Conservation (phyloP, 208 protist species). For the Tritrichomonas musculus region DNA sequence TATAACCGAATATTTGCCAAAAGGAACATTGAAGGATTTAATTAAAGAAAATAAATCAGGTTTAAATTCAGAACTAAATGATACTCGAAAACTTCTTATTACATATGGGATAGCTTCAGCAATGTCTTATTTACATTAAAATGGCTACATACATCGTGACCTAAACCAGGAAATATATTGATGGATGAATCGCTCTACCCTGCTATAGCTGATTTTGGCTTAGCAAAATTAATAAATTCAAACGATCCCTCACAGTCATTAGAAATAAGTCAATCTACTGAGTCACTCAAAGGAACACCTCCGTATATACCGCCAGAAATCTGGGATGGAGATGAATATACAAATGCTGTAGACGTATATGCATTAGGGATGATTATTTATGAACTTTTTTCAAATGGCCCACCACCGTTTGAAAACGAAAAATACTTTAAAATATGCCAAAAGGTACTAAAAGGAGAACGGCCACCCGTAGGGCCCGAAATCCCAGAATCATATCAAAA, state of each 20-base stretch:
- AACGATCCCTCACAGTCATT: not conserved
- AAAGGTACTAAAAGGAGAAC: not conserved
- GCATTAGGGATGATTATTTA: not conserved
- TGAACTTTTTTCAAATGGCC: not conserved
- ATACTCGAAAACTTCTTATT: not conserved
- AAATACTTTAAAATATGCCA: not conserved
- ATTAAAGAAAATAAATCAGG: no score
- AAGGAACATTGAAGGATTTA: no score
- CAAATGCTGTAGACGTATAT: not conserved
- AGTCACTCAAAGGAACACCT: no score
- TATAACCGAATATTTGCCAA: no score
- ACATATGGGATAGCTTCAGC: not conserved
- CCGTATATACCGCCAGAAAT: not conserved
- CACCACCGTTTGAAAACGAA: not conserved
- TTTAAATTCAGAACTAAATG: no score
- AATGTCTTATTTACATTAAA: no score
- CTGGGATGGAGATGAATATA: not conserved
- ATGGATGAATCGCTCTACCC: not conserved
- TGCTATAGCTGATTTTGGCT: not conserved
- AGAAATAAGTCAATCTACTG: no score
- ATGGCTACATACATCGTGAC: no score
- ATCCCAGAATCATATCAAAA: not conserved
- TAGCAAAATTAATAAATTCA: no score
- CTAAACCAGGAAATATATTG: not conserved
- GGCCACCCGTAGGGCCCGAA: not conserved